These are phyloP conservation scores for Xylaria venustula DNA, from an alignment of 495 filamentous ascomycete species.

Conservation along the genomic window DNA sequence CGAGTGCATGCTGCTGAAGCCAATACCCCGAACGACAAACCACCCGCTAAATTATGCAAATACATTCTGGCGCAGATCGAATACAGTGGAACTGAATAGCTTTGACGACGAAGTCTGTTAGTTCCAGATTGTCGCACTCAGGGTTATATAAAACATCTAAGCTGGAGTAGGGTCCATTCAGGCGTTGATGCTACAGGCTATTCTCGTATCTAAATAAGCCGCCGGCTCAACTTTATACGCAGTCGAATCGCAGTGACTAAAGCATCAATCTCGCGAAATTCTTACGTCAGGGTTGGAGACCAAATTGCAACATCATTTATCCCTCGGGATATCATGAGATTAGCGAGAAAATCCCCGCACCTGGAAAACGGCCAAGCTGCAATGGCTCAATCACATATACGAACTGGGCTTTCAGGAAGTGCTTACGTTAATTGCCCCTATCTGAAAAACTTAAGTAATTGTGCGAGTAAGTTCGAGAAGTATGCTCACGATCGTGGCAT, in stretches of 20 bases:
- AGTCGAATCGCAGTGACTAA: background rate
- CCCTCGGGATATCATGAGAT: background rate
- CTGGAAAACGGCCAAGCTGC: background rate
- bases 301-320: background rate
- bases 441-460: too few relatives aligned
- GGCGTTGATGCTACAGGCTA: background rate
- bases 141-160: background rate
- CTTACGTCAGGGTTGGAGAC: conserved; percentile 9
- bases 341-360: background rate
- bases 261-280: background rate
- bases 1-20: conserved; percentile 27
- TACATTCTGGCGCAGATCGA: background rate
- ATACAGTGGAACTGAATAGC: background rate
- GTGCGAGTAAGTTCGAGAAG: too few relatives aligned
- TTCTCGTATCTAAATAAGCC: background rate
- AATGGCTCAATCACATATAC: too few relatives aligned
- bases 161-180: background rate
- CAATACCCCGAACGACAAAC: conserved; percentile 7
- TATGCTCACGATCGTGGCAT: too few relatives aligned
- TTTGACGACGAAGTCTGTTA: background rate
- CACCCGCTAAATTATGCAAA: background rate
- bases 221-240: conserved; percentile 1
- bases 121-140: background rate
- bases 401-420: too few relatives aligned
- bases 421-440: too few relatives aligned